Evolutionary conservation across 345 rosid genomes (phyloP).

Genomic region (Hirschfeldia incana): DNA sequence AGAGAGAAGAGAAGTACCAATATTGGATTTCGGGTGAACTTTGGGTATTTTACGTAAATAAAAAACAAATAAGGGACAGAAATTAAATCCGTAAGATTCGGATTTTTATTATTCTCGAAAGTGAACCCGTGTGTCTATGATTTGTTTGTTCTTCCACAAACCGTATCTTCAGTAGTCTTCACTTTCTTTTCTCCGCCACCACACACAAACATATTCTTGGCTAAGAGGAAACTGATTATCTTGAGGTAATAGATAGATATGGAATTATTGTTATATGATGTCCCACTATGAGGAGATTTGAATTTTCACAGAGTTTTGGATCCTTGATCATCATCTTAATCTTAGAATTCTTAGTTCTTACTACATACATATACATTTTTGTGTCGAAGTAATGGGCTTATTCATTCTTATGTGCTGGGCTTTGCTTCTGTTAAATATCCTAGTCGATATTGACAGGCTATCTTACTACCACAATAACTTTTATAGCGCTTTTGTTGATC

Average conservation of each 20-base stretch:
- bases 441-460: not conserved
- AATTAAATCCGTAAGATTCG: slow-evolving; percentile 14
- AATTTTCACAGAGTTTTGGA: slow-evolving; percentile 18
- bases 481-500: not conserved
- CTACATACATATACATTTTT: not conserved
- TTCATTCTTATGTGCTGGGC: slow-evolving; percentile 4
- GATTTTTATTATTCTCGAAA: not conserved
- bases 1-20: too few relatives aligned
- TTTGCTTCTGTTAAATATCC: slow-evolving; percentile 3
- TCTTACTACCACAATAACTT: not conserved
- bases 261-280: slow-evolving; percentile 1
- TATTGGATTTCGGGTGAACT: not conserved
- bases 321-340: not conserved
- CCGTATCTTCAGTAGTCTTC: slow-evolving; percentile 29
- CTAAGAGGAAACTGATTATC: not conserved
- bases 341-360: too few relatives aligned
- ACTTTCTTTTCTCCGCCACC: slow-evolving; percentile 34
- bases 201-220: slow-evolving; percentile 21
- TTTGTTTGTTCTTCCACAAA: slow-evolving; percentile 14
- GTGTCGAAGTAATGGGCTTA: not conserved
- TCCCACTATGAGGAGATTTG: not conserved
- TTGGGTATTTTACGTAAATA: not conserved
- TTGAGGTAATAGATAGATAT: slow-evolving; percentile 1
- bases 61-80: not conserved
- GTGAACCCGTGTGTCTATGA: not conserved